Evolutionary conservation across 345 rosid genomes (phyloP), one percentile per base, ranked within the genome.

Genomic region (Sisymbrium irio): DNA sequence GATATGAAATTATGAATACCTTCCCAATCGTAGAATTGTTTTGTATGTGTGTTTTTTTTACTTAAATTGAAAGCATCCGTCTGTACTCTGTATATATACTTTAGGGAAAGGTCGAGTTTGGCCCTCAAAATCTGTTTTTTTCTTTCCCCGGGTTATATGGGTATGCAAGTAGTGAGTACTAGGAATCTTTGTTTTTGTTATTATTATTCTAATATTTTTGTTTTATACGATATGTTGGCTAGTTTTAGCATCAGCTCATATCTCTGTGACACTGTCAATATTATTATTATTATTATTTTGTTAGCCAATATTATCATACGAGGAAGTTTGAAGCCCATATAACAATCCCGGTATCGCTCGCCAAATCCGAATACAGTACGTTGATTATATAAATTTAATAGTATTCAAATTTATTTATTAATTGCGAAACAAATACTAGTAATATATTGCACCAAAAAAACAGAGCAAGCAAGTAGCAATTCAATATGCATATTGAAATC

Each of bases 111-210:
- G 41, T 25, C 71, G 37, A 11, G 5, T 44, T 42, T 54, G n/a
- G 1, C 72, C 78, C 53, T 74, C 35, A 36, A 18, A 1, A 27
- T 27, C 28, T 27, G 28, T 28, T 0, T 57, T 32, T 7, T 8
- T 54, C 18, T 10, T n/a, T 12, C 8, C 25, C 51, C 51, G 67
- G 61, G 53, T 66, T 65, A 10, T 9, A 58, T 57, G 67, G 78
- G 51, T 13, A 46, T 37, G 25, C 72, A 47, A 47, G 45, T 67
- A 36, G 72, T 20, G 60, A 15, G 54, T 67, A 49, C 73, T 67
- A 74, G 67, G 78, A 67, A 74, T 74, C 78, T 66, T 58, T 74
- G 55, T 57, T 49, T 59, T 74, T 50, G 3, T 41, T 55, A 35
- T 44, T 63, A 11, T 35, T 73, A 33, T 41, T 13, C 15, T 41